Base-by-base conservation (phyloP, 805 yeast species). In the Wickerhamiella bombiphila region DNA sequence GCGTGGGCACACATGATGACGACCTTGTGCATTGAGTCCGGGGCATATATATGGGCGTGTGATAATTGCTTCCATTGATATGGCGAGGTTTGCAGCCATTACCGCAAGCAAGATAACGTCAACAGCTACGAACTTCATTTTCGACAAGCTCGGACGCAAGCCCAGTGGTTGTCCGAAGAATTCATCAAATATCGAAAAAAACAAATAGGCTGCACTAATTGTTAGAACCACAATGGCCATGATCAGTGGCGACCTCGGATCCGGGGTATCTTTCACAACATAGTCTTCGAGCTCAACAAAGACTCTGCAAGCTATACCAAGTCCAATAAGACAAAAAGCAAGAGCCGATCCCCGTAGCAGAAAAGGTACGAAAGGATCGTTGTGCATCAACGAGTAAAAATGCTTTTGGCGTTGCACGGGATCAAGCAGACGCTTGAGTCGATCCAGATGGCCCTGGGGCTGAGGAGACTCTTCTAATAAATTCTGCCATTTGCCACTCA, bases 101-200 rank as follows among this genome's bases (percentile, higher is more conserved):
- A 86, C 81, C 17, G 88, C 85, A 44, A 91, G 82, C 57, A 91
- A 83, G 22, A 88, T 59, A 30, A 88, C 63, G 55, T 91, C 98
- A 47, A 85, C 63, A 64, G 85, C 63, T 42, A 88, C 67, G 41
- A 88, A 67, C 51, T 80, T 68, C 65, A 91, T 70, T 55, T 91
- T 91, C 18, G 80, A 82, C 42, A 72, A 63, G 0, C 96, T 93
- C 43, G 82, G 72, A 48, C 98, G 69, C 32, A 91, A 64, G 0
- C 98, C 98, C 35, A 91, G 57, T 0, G 97, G 98, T 53, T 82
- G 79, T 11, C 95, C 93, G 18, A 76, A 70, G 57, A 82, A 88
- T 57, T 91, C 98, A 57, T 91, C 97, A 51, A 74, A 75, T 2
- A 94, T 74, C 55, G 88, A 81, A 57, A 81, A 85, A 3, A 76